phyloP scores from a whole-genome alignment of 2,329 filamentous ascomycete species.

The Stemphylium lycopersici region DNA sequence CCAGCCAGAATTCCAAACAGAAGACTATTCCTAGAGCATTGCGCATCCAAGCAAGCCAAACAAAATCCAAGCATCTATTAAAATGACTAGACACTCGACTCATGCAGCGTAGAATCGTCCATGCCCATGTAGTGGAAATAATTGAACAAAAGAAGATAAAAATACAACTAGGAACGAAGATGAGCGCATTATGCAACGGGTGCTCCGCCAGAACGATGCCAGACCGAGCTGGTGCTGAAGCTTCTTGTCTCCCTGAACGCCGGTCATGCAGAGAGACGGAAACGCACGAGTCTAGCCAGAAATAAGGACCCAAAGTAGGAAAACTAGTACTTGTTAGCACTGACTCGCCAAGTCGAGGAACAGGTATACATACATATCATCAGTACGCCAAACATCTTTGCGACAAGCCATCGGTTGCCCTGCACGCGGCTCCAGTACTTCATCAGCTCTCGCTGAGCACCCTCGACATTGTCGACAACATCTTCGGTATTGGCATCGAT shows the following conservation, averaged over 20 bases:
- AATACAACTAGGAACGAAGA: conserved; percentile 14
- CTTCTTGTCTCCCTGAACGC: conserved; percentile 31
- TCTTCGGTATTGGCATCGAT: conserved; percentile 98
- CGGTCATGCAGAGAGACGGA: conserved; percentile 14
- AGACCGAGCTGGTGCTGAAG: conserved; percentile 15
- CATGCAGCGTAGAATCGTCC: neutral
- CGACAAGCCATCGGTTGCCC: conserved; percentile 93
- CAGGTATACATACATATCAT: conserved; percentile 75
- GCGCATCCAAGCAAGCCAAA: neutral
- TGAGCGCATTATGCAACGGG: conserved; percentile 17
- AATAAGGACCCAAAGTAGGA: conserved; percentile 71
- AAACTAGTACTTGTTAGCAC: conserved; percentile 39
- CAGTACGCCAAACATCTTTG: conserved; percentile 81
- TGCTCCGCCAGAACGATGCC: conserved; percentile 4
- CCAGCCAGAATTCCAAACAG: neutral
- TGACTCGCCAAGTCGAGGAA: conserved; percentile 6
- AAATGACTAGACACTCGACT: conserved; percentile 4
- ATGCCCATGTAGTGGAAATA: conserved; percentile 3
- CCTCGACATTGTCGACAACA: conserved; percentile 97
- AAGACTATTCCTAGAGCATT: neutral
- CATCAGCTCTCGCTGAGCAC: conserved; percentile 90
- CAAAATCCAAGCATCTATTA: conserved; percentile 15
- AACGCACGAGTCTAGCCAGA: conserved; percentile 53
- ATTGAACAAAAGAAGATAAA: conserved; percentile 7
- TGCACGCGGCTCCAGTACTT: conserved; percentile 97